Conservation (phyloP, 192 early-diverging fungal genomes). For the Mortierella alpina region DNA sequence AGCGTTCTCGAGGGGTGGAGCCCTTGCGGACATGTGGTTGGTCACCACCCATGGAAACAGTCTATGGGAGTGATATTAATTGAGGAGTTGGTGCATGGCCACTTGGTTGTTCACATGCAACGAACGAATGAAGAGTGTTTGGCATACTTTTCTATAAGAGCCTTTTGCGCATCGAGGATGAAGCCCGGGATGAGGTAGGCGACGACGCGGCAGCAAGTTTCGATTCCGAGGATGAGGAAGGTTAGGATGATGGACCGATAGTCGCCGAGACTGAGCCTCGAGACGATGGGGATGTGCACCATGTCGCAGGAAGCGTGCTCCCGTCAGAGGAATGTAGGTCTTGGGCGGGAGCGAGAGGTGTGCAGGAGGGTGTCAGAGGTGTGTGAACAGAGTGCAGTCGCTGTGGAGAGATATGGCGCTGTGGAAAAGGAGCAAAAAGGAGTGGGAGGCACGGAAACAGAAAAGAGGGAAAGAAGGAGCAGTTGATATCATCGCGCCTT, state of each 20-base stretch:
- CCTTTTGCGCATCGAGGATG: slow-evolving; percentile 21
- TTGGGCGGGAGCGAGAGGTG: no score
- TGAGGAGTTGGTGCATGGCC: not conserved
- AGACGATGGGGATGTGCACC: slow-evolving; percentile 50
- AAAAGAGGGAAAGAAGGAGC: no score
- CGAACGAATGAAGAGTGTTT: not conserved
- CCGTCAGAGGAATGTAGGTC: no score
- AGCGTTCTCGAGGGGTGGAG: slow-evolving; percentile 36
- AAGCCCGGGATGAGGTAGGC: slow-evolving; percentile 29
- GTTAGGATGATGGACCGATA: slow-evolving; percentile 46
- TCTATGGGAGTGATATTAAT: not conserved
- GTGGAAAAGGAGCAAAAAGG: no score
- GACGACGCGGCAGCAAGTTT: slow-evolving; percentile 33
- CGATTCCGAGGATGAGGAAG: slow-evolving; percentile 43
- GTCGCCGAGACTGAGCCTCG: slow-evolving; percentile 44
- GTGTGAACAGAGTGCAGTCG: no score
- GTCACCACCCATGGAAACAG: slow-evolving; percentile 47
- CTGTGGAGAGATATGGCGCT: no score
- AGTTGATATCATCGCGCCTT: no score
- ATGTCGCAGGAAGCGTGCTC: not conserved
- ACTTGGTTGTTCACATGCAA: not conserved
- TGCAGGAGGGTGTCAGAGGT: no score
- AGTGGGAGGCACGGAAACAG: no score
- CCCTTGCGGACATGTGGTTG: slow-evolving; percentile 33
- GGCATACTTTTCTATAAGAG: slow-evolving; percentile 39